Percentiles rank a stretch among this genome's conserved stretches.
These are phyloP conservation scores for Salmacisia buchloeana DNA, from an alignment of 1,284 basidiomycete genomes.

Conservation along the genomic window DNA sequence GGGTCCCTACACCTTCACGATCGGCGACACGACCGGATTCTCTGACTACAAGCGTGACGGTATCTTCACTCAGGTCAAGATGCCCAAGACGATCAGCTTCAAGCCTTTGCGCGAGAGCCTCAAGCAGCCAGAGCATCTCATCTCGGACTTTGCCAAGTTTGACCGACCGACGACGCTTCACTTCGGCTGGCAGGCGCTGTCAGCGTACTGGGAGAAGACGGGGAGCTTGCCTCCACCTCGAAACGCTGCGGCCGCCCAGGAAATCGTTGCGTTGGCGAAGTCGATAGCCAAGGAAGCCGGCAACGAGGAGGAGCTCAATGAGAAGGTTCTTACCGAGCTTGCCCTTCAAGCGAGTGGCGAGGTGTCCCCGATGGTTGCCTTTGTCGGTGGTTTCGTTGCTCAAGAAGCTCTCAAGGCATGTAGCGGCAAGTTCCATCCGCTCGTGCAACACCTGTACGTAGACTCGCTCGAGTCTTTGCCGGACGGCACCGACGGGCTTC, in stretches of 20 bases:
- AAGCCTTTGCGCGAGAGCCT: constrained; percentile 88
- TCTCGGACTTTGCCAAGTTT: constrained; percentile 97
- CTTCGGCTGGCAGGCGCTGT: constrained; percentile 89
- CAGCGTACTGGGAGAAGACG: constrained; percentile 67
- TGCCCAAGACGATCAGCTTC: constrained; percentile 79
- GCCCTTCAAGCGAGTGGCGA: constrained; percentile 92
- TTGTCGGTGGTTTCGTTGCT: constrained; percentile 94
- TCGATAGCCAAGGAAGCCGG: constrained; percentile 59
- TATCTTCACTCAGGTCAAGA: constrained; percentile 97
- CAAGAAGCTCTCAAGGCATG: constrained; percentile 97
- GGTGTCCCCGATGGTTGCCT: constrained; percentile 82
- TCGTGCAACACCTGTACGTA: constrained; percentile 92
- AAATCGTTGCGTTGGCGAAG: constrained; percentile 70
- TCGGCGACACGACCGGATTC: constrained; percentile 48
- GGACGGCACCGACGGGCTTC: constrained; percentile 53
- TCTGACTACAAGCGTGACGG: constrained; percentile 82
- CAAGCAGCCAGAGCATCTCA: constrained; percentile 76
- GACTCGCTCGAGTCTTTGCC: constrained; percentile 83
- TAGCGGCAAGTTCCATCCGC: constrained; percentile 97
- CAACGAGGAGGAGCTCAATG: constrained; percentile 67
- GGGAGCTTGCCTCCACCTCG: constrained; percentile 75
- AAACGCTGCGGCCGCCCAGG: constrained; percentile 73
- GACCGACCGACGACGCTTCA: constrained; percentile 87
- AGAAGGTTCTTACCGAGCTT: constrained; percentile 71
- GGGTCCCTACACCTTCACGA: constrained; percentile 55